These are phyloP conservation scores for Coemansia sp. DNA, from an alignment of 192 early-diverging fungal genomes.

Conservation along the genomic window DNA sequence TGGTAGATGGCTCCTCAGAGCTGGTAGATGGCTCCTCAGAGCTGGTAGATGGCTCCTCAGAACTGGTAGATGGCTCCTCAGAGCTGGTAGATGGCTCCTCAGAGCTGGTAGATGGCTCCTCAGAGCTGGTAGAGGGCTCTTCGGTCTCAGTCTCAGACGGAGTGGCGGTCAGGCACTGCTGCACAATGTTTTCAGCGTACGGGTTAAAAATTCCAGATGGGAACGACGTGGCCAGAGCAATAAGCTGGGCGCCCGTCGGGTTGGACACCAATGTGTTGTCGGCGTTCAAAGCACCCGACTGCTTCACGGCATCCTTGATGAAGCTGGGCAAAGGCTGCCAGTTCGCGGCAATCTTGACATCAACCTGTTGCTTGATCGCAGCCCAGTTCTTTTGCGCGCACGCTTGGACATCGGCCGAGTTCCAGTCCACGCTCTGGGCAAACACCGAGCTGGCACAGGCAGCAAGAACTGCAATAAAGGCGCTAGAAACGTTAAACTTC, in stretches of 20 bases:
- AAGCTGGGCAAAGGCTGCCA: conserved; percentile 27
- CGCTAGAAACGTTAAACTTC: conserved; percentile 30
- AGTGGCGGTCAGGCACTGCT: conserved; percentile 20
- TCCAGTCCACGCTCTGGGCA: conserved; percentile 29
- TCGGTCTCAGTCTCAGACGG: conserved; percentile 3
- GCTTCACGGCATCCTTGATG: conserved; percentile 12
- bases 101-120: not conserved
- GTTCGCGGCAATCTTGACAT: conserved; percentile 8
- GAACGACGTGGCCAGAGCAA: conserved; percentile 9
- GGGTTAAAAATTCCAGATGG: conserved; percentile 35
- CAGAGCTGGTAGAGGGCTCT: not conserved
- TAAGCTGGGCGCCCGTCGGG: conserved; percentile 19
- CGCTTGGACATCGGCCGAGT: conserved; percentile 9
- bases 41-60: conserved; percentile 5
- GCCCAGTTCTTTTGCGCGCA: conserved; percentile 31
- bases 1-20: conserved; percentile 10
- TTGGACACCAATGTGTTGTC: conserved; percentile 21
- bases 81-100: conserved; percentile 4
- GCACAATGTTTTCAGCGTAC: conserved; percentile 27
- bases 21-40: conserved; percentile 2
- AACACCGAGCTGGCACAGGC: conserved; percentile 9
- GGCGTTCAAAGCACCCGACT: conserved; percentile 10
- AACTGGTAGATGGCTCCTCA: conserved; percentile 8
- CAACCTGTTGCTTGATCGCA: conserved; percentile 27
- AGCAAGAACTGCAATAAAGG: conserved; percentile 14